These are phyloP conservation scores for Gyromitra esculenta DNA, from an alignment of 2,329 filamentous ascomycete genomes.

Conservation along the genomic window DNA sequence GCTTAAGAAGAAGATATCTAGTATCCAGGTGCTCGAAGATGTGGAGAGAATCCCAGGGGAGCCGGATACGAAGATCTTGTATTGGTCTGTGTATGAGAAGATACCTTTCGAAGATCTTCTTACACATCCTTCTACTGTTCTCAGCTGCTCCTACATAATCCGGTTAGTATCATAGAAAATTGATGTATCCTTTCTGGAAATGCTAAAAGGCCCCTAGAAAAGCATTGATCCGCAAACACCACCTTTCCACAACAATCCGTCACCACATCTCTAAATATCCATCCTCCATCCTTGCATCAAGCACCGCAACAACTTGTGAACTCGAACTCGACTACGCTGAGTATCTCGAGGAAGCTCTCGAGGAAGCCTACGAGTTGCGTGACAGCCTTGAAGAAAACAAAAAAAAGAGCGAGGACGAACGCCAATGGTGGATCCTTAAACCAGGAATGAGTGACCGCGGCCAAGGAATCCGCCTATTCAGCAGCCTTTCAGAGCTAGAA, in stretches of 20 bases:
- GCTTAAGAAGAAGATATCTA: slow-evolving; percentile 66
- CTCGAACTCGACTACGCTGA: slow-evolving; percentile 98
- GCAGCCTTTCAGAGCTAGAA: slow-evolving; percentile 82
- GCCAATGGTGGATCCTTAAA: slow-evolving; percentile 98
- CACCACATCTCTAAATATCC: slow-evolving; percentile 89
- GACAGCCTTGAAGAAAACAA: slow-evolving; percentile 80
- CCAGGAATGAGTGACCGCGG: slow-evolving; percentile 97
- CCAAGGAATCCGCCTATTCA: slow-evolving; percentile 90
- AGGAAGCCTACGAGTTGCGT: slow-evolving; percentile 87
- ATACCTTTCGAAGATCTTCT: slow-evolving; percentile 83
- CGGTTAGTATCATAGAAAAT: slow-evolving; percentile 62
- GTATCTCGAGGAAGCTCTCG: slow-evolving; percentile 90
- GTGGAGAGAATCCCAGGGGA: neutral
- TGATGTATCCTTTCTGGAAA: neutral
- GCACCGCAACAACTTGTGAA: slow-evolving; percentile 80
- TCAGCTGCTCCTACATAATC: slow-evolving; percentile 92
- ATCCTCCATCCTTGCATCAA: slow-evolving; percentile 71
- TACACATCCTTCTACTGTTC: slow-evolving; percentile 68
- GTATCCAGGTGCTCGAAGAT: neutral
- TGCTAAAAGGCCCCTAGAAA: slow-evolving; percentile 64
- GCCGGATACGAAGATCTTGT: slow-evolving; percentile 67
- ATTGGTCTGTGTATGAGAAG: slow-evolving; percentile 86
- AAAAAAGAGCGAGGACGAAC: slow-evolving; percentile 61
- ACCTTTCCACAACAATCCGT: slow-evolving; percentile 81
- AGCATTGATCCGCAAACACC: slow-evolving; percentile 95